phyloP scores from a whole-genome alignment of 306 rosid species.

The Datisca glomerata region DNA sequence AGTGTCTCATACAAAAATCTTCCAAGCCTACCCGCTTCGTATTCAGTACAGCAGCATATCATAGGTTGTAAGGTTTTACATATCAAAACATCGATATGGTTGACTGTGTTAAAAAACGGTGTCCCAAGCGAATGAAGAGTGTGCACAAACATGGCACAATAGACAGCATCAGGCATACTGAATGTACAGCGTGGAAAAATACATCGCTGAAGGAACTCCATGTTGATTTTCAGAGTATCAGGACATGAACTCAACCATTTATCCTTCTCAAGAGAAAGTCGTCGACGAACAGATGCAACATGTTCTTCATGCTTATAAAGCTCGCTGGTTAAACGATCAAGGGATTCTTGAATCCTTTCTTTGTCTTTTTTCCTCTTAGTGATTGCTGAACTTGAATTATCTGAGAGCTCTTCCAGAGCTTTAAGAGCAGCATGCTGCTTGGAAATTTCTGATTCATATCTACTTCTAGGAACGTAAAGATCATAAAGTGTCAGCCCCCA shows the following conservation, averaged over 20 bases:
- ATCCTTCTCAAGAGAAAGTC: slow-evolving; percentile 85
- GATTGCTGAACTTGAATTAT: slow-evolving; percentile 94
- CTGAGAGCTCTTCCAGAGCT: slow-evolving; percentile 89
- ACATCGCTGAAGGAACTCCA: slow-evolving; percentile 99
- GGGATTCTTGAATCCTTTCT: slow-evolving; percentile 96
- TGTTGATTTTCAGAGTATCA: slow-evolving; percentile 90
- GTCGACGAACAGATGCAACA: slow-evolving; percentile 74
- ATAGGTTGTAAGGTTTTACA: slow-evolving; percentile 96
- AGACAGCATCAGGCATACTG: slow-evolving; percentile 99
- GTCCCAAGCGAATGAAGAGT: slow-evolving; percentile 97
- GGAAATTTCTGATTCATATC: slow-evolving; percentile 81
- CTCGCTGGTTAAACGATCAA: slow-evolving; percentile 76
- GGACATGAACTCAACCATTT: slow-evolving; percentile 96
- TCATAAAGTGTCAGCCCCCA: slow-evolving; percentile 99
- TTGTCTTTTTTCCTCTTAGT: slow-evolving; percentile 92
- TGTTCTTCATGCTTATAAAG: slow-evolving; percentile 74
- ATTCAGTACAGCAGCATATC: slow-evolving; percentile 99
- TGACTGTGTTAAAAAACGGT: slow-evolving; percentile 96
- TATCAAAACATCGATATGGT: slow-evolving; percentile 91
- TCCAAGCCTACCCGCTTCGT: slow-evolving; percentile 93
- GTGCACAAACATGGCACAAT: slow-evolving; percentile 95
- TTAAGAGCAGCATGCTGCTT: slow-evolving; percentile 84
- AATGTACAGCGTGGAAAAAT: slow-evolving; percentile 98
- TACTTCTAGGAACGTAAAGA: slow-evolving; percentile 78
- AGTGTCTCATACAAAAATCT: slow-evolving; percentile 86